phyloP scores from a whole-genome alignment of 371 early-diverging fungal species.

The Lichtheimia ramosa region DNA sequence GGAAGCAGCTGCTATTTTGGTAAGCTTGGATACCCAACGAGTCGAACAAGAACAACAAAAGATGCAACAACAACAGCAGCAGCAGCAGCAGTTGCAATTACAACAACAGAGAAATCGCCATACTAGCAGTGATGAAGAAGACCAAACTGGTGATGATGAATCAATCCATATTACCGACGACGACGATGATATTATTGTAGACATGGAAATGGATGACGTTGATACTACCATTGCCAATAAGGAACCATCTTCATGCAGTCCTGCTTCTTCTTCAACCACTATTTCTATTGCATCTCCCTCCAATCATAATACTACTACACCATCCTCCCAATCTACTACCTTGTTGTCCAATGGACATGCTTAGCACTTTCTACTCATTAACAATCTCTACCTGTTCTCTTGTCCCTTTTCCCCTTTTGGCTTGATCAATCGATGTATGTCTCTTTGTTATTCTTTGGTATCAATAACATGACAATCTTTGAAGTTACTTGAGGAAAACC shows the following conservation, averaged over 20 bases:
- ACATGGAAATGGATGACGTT: conserved; percentile 9
- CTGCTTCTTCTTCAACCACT: too few species aligned
- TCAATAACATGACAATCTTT: neutral
- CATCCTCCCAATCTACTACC: neutral
- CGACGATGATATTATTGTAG: conserved; percentile 12
- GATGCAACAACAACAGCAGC: conserved; percentile 7
- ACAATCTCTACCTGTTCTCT: neutral
- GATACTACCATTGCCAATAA: neutral
- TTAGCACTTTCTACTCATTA: neutral
- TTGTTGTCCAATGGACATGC: neutral
- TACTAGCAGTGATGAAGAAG: neutral
- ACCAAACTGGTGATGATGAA: conserved; percentile 13
- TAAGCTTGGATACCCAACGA: conserved; percentile 49
- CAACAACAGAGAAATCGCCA: neutral
- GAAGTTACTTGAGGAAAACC: too few species aligned
- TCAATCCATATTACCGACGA: conserved; percentile 17
- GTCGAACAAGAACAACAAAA: conserved; percentile 13
- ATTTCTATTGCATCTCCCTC: too few species aligned
- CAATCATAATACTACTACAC: neutral
- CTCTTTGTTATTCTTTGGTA: neutral
- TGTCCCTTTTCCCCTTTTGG: too few species aligned
- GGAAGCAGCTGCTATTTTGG: conserved; percentile 72
- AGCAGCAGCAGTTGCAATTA: conserved; percentile 4
- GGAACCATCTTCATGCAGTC: neutral
- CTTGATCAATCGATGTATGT: neutral